Evolutionary conservation across 225 moss, liverwort and hornwort species (phyloP).

Genomic region (Physcomitrellopsis africana): DNA sequence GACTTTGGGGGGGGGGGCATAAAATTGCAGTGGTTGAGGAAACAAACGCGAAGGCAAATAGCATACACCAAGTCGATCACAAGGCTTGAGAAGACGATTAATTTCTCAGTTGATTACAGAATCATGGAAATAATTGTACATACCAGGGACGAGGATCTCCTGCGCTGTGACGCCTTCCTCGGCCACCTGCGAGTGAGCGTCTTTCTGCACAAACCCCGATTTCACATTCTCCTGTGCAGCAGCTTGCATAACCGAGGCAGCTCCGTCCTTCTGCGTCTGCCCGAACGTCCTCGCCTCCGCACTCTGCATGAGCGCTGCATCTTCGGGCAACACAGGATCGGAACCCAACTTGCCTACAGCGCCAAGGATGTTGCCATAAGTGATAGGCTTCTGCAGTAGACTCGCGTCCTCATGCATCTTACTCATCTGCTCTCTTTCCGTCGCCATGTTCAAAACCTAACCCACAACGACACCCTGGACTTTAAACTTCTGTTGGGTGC

Average conservation of each 20-base stretch:
- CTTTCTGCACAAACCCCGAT: conserved; percentile 40
- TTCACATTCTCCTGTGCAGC: conserved; percentile 68
- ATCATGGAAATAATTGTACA: neutral
- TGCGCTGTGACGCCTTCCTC: conserved; percentile 64
- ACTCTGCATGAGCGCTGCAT: conserved; percentile 85
- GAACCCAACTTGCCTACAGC: conserved; percentile 7
- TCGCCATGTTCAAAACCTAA: neutral
- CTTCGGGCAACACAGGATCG: conserved; percentile 57
- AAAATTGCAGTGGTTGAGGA: too few relatives aligned
- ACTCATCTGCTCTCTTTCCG: conserved; percentile 36
- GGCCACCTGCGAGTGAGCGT: conserved; percentile 63
- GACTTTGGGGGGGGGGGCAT: too few relatives aligned
- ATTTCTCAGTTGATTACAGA: too few relatives aligned
- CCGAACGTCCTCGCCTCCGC: conserved; percentile 79
- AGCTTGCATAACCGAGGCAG: conserved; percentile 76
- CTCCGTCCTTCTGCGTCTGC: conserved; percentile 65
- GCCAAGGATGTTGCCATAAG: conserved; percentile 64
- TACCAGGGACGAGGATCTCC: conserved; percentile 63
- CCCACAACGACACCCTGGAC: neutral
- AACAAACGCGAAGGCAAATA: too few relatives aligned
- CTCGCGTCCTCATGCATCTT: conserved; percentile 46
- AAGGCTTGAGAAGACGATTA: too few relatives aligned
- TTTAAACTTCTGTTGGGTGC: too few relatives aligned
- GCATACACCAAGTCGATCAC: too few relatives aligned
- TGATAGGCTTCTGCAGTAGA: conserved; percentile 48